phyloP scores from a whole-genome alignment of 306 rosid species.

The Cyamopsis tetragonoloba region DNA sequence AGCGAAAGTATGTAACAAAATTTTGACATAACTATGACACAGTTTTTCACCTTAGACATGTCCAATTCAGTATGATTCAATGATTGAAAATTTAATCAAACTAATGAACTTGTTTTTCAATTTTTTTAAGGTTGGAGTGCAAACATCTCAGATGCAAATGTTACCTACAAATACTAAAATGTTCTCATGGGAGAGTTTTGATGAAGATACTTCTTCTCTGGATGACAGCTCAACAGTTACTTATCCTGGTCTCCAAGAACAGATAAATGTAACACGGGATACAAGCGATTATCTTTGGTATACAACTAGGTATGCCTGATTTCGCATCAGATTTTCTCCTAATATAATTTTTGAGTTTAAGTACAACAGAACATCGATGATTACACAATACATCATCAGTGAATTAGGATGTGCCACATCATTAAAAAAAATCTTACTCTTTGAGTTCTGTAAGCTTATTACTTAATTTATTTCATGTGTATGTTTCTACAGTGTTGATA shows the following conservation, averaged over 20 bases:
- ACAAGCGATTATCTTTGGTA: slow-evolving; percentile 84
- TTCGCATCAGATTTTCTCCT: not conserved
- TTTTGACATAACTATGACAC: not conserved
- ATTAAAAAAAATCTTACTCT: not conserved
- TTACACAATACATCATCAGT: not conserved
- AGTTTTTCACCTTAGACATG: not conserved
- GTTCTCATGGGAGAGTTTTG: slow-evolving; percentile 69
- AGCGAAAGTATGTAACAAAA: slow-evolving; percentile 52
- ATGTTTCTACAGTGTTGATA: slow-evolving; percentile 52
- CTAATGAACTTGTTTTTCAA: slow-evolving; percentile 4
- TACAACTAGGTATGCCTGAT: slow-evolving; percentile 61
- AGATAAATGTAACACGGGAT: slow-evolving; percentile 76
- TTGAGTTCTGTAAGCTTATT: not conserved
- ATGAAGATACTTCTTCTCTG: slow-evolving; percentile 54
- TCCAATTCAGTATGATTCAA: not conserved
- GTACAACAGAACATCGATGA: too few relatives aligned
- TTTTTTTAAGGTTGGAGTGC: slow-evolving; percentile 76
- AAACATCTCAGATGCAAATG: slow-evolving; percentile 82
- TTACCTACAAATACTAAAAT: slow-evolving; percentile 50
- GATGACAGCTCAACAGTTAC: slow-evolving; percentile 61
- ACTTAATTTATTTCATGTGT: not conserved
- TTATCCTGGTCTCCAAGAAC: slow-evolving; percentile 71
- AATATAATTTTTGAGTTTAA: not conserved
- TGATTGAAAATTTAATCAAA: not conserved
- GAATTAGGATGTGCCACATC: too few relatives aligned